These are phyloP conservation scores for Bruguiera sexangula DNA, from an alignment of 345 rosid species.

Conservation along the genomic window DNA sequence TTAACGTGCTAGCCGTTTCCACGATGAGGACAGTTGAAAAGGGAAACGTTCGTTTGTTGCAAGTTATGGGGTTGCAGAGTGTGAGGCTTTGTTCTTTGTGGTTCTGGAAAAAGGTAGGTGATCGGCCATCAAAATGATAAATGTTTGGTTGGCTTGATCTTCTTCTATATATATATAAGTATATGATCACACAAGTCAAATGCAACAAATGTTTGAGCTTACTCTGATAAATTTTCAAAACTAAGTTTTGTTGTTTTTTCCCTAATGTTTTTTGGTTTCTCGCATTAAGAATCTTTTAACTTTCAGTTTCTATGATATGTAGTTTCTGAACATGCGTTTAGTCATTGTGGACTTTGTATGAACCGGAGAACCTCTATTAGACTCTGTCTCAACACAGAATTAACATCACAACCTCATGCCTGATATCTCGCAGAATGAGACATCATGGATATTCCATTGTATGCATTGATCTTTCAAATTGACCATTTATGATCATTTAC, in stretches of 20 bases:
- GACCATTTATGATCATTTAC: too few relatives aligned
- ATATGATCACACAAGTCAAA: conserved; percentile 5
- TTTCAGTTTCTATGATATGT: neutral
- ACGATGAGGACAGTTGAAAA: neutral
- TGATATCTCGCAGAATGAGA: too few relatives aligned
- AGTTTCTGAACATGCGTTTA: neutral
- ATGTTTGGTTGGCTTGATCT: conserved; percentile 3
- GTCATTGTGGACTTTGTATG: neutral
- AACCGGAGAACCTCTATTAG: neutral
- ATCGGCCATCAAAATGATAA: neutral
- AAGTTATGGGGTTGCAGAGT: conserved; percentile 17
- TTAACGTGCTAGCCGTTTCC: neutral
- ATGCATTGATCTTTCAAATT: too few relatives aligned
- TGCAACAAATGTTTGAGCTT: conserved; percentile 8
- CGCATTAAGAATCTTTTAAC: neutral
- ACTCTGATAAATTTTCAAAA: neutral
- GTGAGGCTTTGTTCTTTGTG: conserved; percentile 5
- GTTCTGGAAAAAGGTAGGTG: neutral
- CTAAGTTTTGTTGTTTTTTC: neutral
- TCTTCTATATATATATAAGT: neutral
- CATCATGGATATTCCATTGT: too few relatives aligned
- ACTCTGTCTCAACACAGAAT: too few relatives aligned
- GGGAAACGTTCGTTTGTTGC: conserved; percentile 2
- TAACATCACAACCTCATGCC: too few relatives aligned
- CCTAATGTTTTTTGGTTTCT: neutral